phyloP scores from a whole-genome alignment of 2,329 filamentous ascomycete species.

The Chrysoporthe austroafricana region DNA sequence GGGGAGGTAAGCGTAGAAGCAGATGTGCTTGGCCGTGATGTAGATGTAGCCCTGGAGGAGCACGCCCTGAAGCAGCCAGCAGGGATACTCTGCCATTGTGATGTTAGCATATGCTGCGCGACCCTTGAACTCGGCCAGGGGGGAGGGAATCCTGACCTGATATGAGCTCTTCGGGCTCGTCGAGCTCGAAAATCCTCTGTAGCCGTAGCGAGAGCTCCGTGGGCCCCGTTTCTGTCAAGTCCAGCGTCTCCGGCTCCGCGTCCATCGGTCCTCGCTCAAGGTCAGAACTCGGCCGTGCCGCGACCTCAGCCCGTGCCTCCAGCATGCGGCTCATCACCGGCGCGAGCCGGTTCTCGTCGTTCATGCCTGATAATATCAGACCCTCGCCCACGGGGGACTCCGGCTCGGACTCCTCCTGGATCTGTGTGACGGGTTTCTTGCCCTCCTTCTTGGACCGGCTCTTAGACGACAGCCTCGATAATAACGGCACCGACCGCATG shows the following conservation, averaged over 20 bases:
- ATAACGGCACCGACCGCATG: conserved; percentile 66
- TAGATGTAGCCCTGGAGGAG: conserved; percentile 95
- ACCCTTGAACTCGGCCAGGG: background rate
- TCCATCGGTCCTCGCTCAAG: conserved; percentile 51
- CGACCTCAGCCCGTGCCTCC: conserved; percentile 69
- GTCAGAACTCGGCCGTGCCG: conserved; percentile 61
- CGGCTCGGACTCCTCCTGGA: conserved; percentile 39
- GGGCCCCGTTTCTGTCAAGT: conserved; percentile 45
- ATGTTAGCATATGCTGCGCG: conserved; percentile 28
- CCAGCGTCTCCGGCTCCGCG: conserved; percentile 37
- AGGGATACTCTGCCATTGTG: conserved; percentile 73
- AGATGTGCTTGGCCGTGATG: conserved; percentile 89
- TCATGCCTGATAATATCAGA: conserved; percentile 29
- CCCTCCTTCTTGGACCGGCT: conserved; percentile 47
- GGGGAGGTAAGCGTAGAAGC: conserved; percentile 96
- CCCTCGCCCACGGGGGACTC: conserved; percentile 32
- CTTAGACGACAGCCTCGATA: conserved; percentile 50
- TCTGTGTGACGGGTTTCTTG: conserved; percentile 44
- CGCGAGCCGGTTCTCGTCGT: conserved; percentile 55
- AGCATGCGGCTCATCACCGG: conserved; percentile 80
- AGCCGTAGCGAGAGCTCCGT: conserved; percentile 70
- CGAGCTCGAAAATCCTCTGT: conserved; percentile 85
- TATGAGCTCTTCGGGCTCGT: conserved; percentile 80
- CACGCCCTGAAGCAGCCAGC: conserved; percentile 90
- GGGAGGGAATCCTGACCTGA: conserved; percentile 55